Percentiles rank a stretch among this genome's conserved stretches.
Conservation (phyloP, 257 asterid species). For the Fraxinus americana region DNA sequence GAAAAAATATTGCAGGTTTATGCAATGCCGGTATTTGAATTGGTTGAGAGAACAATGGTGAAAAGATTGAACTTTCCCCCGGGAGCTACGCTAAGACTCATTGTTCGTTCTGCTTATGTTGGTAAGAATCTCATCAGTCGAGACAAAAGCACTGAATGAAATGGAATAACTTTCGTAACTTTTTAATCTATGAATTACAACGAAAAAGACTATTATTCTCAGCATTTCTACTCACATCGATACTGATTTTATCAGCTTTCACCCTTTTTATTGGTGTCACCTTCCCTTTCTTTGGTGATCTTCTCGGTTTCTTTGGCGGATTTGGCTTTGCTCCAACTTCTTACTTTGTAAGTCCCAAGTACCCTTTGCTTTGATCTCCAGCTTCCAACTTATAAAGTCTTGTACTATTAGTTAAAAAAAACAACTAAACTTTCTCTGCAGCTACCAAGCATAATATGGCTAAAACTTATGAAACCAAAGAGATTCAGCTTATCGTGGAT, state of each 20-base stretch:
- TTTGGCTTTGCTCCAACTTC: slow-evolving; percentile 95
- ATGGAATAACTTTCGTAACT: too few species aligned
- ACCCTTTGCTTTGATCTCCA: not conserved
- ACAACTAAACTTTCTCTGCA: slow-evolving; percentile 28
- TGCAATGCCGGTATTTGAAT: slow-evolving; percentile 87
- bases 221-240: not conserved
- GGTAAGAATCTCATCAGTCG: slow-evolving; percentile 43
- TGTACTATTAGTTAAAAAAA: not conserved
- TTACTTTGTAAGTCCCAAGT: slow-evolving; percentile 61
- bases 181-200: not conserved
- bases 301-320: slow-evolving; percentile 96
- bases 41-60: slow-evolving; percentile 50
- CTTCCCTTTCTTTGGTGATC: slow-evolving; percentile 94
- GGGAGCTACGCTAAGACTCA: slow-evolving; percentile 49
- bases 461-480: slow-evolving; percentile 67
- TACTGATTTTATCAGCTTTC: slow-evolving; percentile 57
- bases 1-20: slow-evolving; percentile 51
- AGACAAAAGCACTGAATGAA: too few species aligned
- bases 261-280: slow-evolving; percentile 82
- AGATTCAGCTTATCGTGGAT: slow-evolving; percentile 78
- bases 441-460: slow-evolving; percentile 91
- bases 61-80: slow-evolving; percentile 43
- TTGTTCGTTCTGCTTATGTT: slow-evolving; percentile 72
- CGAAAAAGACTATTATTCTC: not conserved
- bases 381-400: slow-evolving; percentile 21